Evolutionary conservation across 495 filamentous ascomycete genomes (phyloP).

Genomic region (Lineolata rhizophorae): DNA sequence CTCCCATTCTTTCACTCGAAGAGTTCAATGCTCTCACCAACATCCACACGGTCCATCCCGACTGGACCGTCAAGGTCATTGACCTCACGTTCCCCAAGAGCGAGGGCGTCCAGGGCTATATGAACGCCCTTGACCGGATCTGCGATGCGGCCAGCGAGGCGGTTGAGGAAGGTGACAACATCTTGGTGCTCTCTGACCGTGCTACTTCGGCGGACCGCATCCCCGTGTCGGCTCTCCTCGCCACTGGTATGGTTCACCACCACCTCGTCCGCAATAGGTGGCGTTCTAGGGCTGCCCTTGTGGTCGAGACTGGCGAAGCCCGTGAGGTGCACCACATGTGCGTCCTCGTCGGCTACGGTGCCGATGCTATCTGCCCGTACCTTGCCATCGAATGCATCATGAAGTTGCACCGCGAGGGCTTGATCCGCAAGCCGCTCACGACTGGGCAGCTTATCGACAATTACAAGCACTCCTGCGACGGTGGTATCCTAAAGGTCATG

Average conservation of each 20-base stretch:
- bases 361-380: constrained; percentile 92
- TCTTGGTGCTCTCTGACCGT: constrained; percentile 82
- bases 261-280: constrained; percentile 94
- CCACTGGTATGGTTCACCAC: constrained; percentile 90
- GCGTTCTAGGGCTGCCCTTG: constrained; percentile 70
- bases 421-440: constrained; percentile 75
- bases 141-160: constrained; percentile 71
- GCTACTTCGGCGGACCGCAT: constrained; percentile 69
- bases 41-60: constrained; percentile 47
- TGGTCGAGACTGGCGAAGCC: constrained; percentile 90
- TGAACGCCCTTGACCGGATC: constrained; percentile 75
- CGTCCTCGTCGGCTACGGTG: constrained; percentile 88
- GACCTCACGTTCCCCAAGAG: constrained; percentile 89
- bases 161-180: constrained; percentile 63
- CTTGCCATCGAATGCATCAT: constrained; percentile 94
- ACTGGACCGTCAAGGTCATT: constrained; percentile 85
- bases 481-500: constrained; percentile 98
- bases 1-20: constrained; percentile 74
- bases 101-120: constrained; percentile 68
- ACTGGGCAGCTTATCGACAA: constrained; percentile 80
- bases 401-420: constrained; percentile 90
- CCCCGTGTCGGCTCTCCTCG: constrained; percentile 70
- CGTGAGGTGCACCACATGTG: constrained; percentile 99
- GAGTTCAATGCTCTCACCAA: constrained; percentile 83
- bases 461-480: constrained; percentile 95